Conservation (phyloP, 2,329 filamentous ascomycete genomes). For the Alternaria longipes region DNA sequence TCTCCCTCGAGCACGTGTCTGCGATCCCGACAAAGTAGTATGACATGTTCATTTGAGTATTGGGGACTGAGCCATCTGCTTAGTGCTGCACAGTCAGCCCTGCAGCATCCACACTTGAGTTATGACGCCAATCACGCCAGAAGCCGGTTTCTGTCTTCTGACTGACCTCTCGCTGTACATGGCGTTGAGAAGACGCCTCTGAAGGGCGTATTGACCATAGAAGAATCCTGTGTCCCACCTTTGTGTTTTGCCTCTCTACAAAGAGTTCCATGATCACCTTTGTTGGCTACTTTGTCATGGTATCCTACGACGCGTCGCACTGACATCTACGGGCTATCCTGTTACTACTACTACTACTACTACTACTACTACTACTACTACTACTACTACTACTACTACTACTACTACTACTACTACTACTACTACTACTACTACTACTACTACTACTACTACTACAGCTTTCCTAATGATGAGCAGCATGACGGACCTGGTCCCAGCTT, state of each 20-base stretch:
- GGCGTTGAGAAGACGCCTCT: neutral
- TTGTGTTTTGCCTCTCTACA: neutral
- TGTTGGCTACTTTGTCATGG: neutral
- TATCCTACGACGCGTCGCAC: neutral
- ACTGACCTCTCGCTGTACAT: neutral
- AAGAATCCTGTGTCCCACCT: neutral
- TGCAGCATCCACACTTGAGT: neutral
- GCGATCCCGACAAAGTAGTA: neutral
- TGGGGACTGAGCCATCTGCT: neutral
- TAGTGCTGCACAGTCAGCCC: neutral
- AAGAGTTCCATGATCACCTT: neutral
- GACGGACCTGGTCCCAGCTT: neutral
- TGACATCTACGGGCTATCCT: neutral
- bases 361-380: too few species aligned
- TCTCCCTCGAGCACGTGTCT: neutral
- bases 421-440: too few species aligned
- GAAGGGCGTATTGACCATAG: neutral
- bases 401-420: too few species aligned
- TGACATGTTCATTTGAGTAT: neutral
- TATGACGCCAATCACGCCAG: neutral
- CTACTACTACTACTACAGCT: neutral
- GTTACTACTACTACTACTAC: neutral
- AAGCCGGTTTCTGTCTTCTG: neutral
- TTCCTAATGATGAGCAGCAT: neutral
- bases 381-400: too few species aligned